Evolutionary conservation across 768 basidiomycete genomes (phyloP).

Genomic region (Leccinum fibrillosum): DNA sequence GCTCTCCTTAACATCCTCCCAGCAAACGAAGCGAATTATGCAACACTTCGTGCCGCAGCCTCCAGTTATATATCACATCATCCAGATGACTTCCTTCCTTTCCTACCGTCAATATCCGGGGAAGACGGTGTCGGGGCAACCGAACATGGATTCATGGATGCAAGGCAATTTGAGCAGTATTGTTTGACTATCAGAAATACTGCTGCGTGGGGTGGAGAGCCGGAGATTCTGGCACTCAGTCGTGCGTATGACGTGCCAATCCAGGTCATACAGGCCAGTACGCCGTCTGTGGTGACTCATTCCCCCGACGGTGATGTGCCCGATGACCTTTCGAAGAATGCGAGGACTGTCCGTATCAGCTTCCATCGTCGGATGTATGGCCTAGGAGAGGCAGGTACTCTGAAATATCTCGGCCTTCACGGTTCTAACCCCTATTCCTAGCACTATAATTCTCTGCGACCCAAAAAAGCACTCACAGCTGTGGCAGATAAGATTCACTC

Average conservation of each 20-base stretch:
- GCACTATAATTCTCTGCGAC: conserved; percentile 88
- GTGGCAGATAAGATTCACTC: conserved; percentile 31
- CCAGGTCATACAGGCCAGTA: conserved; percentile 83
- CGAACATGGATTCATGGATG: conserved; percentile 67
- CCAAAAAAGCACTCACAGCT: conserved; percentile 35
- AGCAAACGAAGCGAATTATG: conserved; percentile 54
- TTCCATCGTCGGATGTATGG: conserved; percentile 96
- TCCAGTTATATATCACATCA: conserved; percentile 80
- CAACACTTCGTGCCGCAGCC: conserved; percentile 61
- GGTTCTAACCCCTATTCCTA: conserved; percentile 30
- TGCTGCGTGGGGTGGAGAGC: conserved; percentile 96
- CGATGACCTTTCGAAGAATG: conserved; percentile 26
- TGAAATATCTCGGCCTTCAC: background rate
- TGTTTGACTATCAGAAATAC: conserved; percentile 77
- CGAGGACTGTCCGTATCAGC: conserved; percentile 66
- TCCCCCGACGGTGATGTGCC: conserved; percentile 44
- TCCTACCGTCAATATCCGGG: conserved; percentile 71
- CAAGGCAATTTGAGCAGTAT: conserved; percentile 64
- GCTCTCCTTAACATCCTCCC: conserved; percentile 66
- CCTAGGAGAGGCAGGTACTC: conserved; percentile 78
- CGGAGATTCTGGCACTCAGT: conserved; percentile 89
- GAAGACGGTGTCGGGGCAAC: conserved; percentile 67
- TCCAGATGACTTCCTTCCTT: conserved; percentile 89
- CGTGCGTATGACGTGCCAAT: conserved; percentile 80
- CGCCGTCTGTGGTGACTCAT: conserved; percentile 82